Base-by-base conservation (phyloP, 768 basidiomycete genomes). In the Vararia minispora region DNA sequence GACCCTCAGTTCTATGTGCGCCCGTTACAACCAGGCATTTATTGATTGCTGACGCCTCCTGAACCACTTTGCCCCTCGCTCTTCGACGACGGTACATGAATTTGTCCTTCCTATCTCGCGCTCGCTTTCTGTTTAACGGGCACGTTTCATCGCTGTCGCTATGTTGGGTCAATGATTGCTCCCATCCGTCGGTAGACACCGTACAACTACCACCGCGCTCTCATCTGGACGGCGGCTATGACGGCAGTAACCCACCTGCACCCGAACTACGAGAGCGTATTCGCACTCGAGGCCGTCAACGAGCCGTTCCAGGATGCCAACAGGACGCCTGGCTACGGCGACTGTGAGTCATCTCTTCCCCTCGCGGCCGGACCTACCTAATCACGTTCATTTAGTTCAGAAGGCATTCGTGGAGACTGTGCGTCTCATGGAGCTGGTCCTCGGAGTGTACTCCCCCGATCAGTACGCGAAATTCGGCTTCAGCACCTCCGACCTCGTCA, bases 211-310 rank as follows among this genome's bases (percentile, higher is more conserved):
- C 70, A 74, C 42, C 77, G 85, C 5, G 85, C 85, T 6, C 61
- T 88, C 33, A 59, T 78, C 14, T 88, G 85, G 85, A 74, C 82
- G 0, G 76, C 75, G 10, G 79, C 87, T 14, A 86, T 87, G 77
- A 79, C 85, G 1, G 57, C 69, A 7, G 60, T 88, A 4, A 60
- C 79, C 1, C 85, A 88, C 47, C 57, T 80, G 23, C 77, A 86
- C 51, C 67, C 82, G 5, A 59, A 62, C 28, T 88, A 88, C 50
- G 58, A 48, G 13, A 72, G 63, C 24, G 82, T 80, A 13, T 76
- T 79, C 29, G 63, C 79, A 1, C 78, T 88, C 23, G 71, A 88
- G 47, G 85, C 85, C 1, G 64, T 79, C 20, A 88, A 88, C 45
- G 85, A 88, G 41, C 80, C 79, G 0, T 73, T 83, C 48, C 79